A percentile compares a stretch with the other conserved stretches of the same genome.
Conservation (phyloP, 2,329 filamentous ascomycete species). For the Torrubiella hemipterigena region DNA sequence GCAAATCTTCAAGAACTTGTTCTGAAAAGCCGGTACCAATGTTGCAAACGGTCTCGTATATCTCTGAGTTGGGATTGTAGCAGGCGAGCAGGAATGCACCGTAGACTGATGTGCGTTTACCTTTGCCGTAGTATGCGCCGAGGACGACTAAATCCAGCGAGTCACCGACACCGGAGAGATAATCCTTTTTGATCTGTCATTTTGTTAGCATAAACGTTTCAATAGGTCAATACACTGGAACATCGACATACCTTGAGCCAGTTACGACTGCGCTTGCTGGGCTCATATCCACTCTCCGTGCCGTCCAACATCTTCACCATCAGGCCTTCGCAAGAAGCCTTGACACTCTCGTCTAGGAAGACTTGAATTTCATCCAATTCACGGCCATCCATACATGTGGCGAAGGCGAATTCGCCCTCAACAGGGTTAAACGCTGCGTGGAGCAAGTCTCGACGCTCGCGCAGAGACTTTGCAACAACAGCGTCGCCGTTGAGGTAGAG, state of each 20-base stretch:
- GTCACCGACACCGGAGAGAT: conserved; percentile 85
- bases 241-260: conserved; percentile 70
- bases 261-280: conserved; percentile 89
- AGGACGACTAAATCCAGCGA: conserved; percentile 93
- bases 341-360: conserved; percentile 88
- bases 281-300: conserved; percentile 84
- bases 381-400: conserved; percentile 73
- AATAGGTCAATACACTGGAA: neutral
- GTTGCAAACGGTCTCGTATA: conserved; percentile 94
- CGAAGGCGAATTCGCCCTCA: conserved; percentile 87
- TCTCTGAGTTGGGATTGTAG: conserved; percentile 70
- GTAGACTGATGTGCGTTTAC: conserved; percentile 91
- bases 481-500: conserved; percentile 87
- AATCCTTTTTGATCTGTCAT: conserved; percentile 88
- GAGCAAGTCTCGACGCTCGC: conserved; percentile 70
- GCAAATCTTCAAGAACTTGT: conserved; percentile 78
- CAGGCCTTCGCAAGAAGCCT: conserved; percentile 88
- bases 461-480: conserved; percentile 74
- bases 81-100: conserved; percentile 92
- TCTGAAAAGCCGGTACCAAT: conserved; percentile 97
- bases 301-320: conserved; percentile 99
- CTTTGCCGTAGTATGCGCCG: conserved; percentile 86
- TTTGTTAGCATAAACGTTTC: conserved; percentile 11
- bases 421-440: conserved; percentile 59
- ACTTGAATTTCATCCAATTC: conserved; percentile 89